Conservation (phyloP, 1,284 basidiomycete genomes). For the Boletus nobilissimus region DNA sequence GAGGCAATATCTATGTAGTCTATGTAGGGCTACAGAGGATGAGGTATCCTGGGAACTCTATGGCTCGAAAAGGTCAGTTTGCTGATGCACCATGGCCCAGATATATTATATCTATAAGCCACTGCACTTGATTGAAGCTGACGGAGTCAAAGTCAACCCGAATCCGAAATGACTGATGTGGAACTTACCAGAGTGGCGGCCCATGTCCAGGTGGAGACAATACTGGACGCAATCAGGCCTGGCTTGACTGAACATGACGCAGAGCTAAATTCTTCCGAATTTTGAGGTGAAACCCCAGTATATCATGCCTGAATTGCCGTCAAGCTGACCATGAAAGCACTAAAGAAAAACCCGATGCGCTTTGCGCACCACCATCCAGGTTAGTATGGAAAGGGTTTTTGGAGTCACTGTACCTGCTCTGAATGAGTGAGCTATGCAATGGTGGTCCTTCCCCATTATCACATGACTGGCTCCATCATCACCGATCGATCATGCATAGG, state of each 20-base stretch:
- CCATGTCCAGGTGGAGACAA: conserved; percentile 90
- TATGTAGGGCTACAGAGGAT: too few relatives aligned
- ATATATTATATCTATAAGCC: conserved; percentile 84
- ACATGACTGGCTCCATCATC: too few relatives aligned
- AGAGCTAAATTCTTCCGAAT: conserved; percentile 84
- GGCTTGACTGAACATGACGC: conserved; percentile 87
- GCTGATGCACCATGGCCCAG: conserved; percentile 78
- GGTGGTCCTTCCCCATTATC: too few relatives aligned
- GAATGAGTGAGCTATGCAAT: too few relatives aligned
- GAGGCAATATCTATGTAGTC: too few relatives aligned
- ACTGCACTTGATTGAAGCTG: conserved; percentile 82
- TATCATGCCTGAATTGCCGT: conserved; percentile 79
- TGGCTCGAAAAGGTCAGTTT: too few relatives aligned
- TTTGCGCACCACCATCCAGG: background rate
- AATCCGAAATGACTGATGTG: background rate
- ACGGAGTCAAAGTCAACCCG: conserved; percentile 5
- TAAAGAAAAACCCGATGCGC: conserved; percentile 85
- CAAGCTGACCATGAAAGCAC: conserved; percentile 77
- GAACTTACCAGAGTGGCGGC: conserved; percentile 72
- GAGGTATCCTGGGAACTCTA: too few relatives aligned
- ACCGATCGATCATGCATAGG: too few relatives aligned
- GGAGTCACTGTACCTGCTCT: too few relatives aligned
- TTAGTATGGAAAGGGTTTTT: too few relatives aligned
- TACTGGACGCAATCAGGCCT: conserved; percentile 89
- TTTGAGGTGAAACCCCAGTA: conserved; percentile 76